Evolutionary conservation across 2,329 filamentous ascomycete species (phyloP), one percentile per base, ranked within the genome.

Genomic region (Hymenoscyphus albidus): DNA sequence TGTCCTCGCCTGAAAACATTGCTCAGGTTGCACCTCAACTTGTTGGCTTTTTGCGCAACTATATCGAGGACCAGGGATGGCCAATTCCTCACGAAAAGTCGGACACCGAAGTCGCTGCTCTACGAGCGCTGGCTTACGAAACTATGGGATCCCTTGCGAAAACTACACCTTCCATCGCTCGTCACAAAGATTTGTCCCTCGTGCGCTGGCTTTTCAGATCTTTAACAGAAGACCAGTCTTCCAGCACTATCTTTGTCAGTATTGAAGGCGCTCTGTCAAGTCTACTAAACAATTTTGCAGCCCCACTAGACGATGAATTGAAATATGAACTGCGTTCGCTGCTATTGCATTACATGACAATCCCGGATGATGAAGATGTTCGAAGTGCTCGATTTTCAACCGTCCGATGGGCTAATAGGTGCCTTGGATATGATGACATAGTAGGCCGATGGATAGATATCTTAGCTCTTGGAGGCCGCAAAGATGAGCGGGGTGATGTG

Each of bases 191-290:
- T 70, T 83, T 81, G 72, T 85, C 81, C 68, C 80, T 85, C 59
- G 85, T 85, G 69, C 85, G 84, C 60, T 98, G 92, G 90, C 82
- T 98, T 0, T 96, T 98, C 72, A 84, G 84, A 32, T 94, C 93
- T 0, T 80, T 98, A 2, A 88, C 89, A 12, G 88, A 93, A 69
- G 94, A 98, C 71, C 85, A 87, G 0, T 90, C 87, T 0, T 83
- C 87, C 0, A 88, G 90, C 59, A 82, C 87, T 9, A 88, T 93
- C 1, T 89, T 90, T 58, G 88, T 96, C 67, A 95, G 92, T 73
- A 93, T 98, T 63, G 93, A 98, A 71, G 91, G 94, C 61, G 90
- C 93, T 0, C 79, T 98, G 3, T 94, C 93, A 3, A 92, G 88
- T 63, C 81, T 97, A 67, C 77, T 91, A n/a, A 83, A 83, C 67